Conservation (phyloP, 495 filamentous ascomycete species). For the Tuber magnatum region DNA sequence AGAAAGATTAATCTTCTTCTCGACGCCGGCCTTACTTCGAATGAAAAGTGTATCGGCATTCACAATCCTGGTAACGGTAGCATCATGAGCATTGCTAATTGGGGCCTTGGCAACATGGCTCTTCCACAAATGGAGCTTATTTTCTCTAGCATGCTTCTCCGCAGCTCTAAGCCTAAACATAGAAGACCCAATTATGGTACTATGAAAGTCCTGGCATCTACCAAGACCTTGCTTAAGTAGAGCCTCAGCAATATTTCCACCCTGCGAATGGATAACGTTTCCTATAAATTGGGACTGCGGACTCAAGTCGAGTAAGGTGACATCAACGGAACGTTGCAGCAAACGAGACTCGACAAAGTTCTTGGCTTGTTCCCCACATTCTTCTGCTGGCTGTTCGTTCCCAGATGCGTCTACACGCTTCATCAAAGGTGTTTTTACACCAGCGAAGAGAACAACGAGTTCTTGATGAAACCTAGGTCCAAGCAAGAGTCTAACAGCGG, state of each 20-base stretch:
- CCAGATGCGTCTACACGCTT: slow-evolving; percentile 72
- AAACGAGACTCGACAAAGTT: slow-evolving; percentile 77
- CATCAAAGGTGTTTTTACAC: slow-evolving; percentile 76
- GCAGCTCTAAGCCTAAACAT: slow-evolving; percentile 82
- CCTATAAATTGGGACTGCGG: slow-evolving; percentile 79
- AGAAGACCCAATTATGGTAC: slow-evolving; percentile 71
- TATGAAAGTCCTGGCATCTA: slow-evolving; percentile 88
- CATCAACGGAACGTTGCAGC: slow-evolving; percentile 73
- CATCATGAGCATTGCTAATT: slow-evolving; percentile 56
- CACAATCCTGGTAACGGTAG: slow-evolving; percentile 72
- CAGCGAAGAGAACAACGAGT: slow-evolving; percentile 75
- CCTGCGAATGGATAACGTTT: slow-evolving; percentile 63
- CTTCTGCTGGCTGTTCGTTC: slow-evolving; percentile 73
- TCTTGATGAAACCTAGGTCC: slow-evolving; percentile 73
- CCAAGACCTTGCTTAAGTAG: slow-evolving; percentile 81
- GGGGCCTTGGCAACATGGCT: slow-evolving; percentile 58
- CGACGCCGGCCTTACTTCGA: slow-evolving; percentile 69
- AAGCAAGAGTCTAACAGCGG: slow-evolving; percentile 73
- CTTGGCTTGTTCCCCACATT: slow-evolving; percentile 76
- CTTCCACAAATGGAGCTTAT: slow-evolving; percentile 68
- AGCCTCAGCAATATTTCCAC: slow-evolving; percentile 81
- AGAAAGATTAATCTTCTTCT: slow-evolving; percentile 86
- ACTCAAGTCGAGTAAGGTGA: slow-evolving; percentile 74
- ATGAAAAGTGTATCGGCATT: slow-evolving; percentile 85
- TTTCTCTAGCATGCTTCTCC: slow-evolving; percentile 73